These are phyloP conservation scores for Berkeleyomyces basicola DNA, from an alignment of 2,329 filamentous ascomycete genomes.

Conservation along the genomic window DNA sequence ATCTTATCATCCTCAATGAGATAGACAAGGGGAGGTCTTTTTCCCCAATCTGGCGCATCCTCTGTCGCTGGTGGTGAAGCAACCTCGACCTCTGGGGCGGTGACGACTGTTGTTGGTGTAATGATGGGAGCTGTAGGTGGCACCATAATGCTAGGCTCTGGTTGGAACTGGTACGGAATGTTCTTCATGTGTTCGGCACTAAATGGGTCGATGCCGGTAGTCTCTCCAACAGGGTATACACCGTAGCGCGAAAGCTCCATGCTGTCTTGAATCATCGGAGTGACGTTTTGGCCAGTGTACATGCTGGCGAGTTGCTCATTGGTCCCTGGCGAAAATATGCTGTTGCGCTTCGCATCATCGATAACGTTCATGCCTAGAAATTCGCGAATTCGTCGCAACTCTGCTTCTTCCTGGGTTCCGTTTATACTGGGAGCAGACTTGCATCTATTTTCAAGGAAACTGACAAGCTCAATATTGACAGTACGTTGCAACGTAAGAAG, in stretches of 20 bases:
- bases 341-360: constrained; percentile 7
- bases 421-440: constrained; percentile 10
- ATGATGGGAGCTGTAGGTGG: neutral
- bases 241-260: constrained; percentile 43
- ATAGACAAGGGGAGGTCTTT: constrained; percentile 59
- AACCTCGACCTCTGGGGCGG: neutral
- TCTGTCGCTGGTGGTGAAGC: neutral
- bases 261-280: constrained; percentile 35
- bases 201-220: constrained; percentile 86
- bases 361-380: neutral
- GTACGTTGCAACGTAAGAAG: constrained; percentile 40
- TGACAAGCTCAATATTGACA: constrained; percentile 40
- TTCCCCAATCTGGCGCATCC: constrained; percentile 32
- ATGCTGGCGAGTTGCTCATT: constrained; percentile 10
- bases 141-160: constrained; percentile 16
- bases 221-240: constrained; percentile 82
- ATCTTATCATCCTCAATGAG: constrained; percentile 72
- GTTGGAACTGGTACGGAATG: constrained; percentile 58
- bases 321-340: constrained; percentile 9
- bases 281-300: constrained; percentile 14
- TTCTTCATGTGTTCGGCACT: constrained; percentile 89
- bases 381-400: constrained; percentile 34
- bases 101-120: neutral
- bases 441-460: constrained; percentile 25
- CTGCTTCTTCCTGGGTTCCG: constrained; percentile 18